A percentile compares a stretch with the other conserved stretches of the same genome.
Conservation (phyloP, 176 grass and related monocot genomes). For the Triticum dicoccoides region DNA sequence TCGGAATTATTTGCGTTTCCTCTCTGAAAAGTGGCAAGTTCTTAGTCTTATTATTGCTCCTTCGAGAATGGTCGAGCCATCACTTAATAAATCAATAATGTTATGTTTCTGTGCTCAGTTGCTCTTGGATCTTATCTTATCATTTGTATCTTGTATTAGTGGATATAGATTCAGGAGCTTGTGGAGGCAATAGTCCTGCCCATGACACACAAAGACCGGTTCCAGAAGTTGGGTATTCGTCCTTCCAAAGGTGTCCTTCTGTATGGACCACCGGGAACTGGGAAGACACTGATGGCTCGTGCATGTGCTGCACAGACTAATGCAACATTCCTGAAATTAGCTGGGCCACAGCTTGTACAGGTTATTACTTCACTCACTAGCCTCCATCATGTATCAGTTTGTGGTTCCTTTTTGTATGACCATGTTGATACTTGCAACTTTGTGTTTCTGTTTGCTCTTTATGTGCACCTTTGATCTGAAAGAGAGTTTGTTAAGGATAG, state of each 20-base stretch:
- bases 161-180: constrained; percentile 87
- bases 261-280: constrained; percentile 93
- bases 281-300: constrained; percentile 95
- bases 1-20: not conserved
- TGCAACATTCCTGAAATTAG: constrained; percentile 92
- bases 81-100: not conserved
- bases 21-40: not conserved
- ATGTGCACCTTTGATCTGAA: not conserved
- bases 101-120: not conserved
- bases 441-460: not conserved
- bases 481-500: not conserved
- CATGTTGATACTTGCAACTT: not conserved
- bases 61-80: not conserved
- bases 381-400: not conserved
- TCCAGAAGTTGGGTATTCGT: constrained; percentile 89
- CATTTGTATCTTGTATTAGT: not conserved
- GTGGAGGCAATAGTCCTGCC: constrained; percentile 91
- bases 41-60: not conserved
- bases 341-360: constrained; percentile 87
- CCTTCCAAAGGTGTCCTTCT: constrained; percentile 94
- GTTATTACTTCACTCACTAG: constrained; percentile 34
- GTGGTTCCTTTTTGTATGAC: not conserved
- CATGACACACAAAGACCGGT: constrained; percentile 88
- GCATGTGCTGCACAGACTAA: constrained; percentile 94
- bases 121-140: not conserved